Base-by-base conservation (phyloP, 2,329 filamentous ascomycete species). In the Xylariaceae sp. region DNA sequence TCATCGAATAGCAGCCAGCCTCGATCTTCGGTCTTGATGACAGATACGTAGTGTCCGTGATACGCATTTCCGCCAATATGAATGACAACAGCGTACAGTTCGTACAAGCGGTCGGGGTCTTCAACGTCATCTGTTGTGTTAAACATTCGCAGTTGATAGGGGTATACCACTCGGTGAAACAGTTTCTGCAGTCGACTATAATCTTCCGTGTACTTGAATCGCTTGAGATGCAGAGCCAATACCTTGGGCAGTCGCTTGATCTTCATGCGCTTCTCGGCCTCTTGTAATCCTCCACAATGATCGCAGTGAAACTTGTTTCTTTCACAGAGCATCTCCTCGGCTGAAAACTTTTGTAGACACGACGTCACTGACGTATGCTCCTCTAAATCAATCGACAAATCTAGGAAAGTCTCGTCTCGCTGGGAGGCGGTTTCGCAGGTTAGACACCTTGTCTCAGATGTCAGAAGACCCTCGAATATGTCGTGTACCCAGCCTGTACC, bases 221-320 rank as follows among this genome's bases (percentile, higher is more conserved):
- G 86, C 76, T 99, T 99, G 63, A 99, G 77, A 72, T 99, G 94
- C 59, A 99, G 78, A 3, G 94, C 92, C 64, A 99, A 76, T 61
- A 99, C 91, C 70, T 90, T 92, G 3, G 94, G 94, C 70, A 97
- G 77, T 56, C 90, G 85, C 78, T 99, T 97, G 67, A 99, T 93
- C 79, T 97, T 99, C 94, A 99, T 99, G 64, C 94, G 85, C 79
- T 97, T 99, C 74, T 99, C 94, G 0, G 94, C 94, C 76, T 99
- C 94, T 74, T 99, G 94, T 57, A 99, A 78, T 2, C 94, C 94
- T 56, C 94, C 94, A 67, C 94, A 99, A 68, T 92, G 92, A 73
- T 99, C 94, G 76, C 94, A 99, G 72, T 99, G 93, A 66, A 99
- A 99, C 72, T 99, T 99, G 78, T 99, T 97, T 62, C 92, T 84